These are phyloP conservation scores for Poterioochromonas sp. DNA, from an alignment of 352 stramenopile genomes.

Conservation along the genomic window DNA sequence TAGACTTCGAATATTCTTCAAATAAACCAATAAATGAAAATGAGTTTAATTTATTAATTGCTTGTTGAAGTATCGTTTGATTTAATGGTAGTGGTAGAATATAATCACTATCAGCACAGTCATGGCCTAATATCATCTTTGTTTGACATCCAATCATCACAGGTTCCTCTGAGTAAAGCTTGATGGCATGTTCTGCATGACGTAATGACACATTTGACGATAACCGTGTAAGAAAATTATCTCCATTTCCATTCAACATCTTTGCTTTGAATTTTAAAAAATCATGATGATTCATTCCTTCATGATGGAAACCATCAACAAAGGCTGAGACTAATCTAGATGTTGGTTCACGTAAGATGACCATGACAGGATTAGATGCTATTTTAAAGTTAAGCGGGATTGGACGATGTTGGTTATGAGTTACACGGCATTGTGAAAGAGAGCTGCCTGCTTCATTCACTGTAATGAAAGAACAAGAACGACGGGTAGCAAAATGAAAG, in stretches of 20 bases:
- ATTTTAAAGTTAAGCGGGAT: neutral
- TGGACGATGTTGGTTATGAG: neutral
- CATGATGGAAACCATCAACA: neutral
- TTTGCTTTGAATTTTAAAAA: neutral
- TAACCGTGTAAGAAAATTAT: too few species aligned
- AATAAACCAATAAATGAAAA: neutral
- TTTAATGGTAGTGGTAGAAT: too few species aligned
- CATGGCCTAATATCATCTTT: neutral
- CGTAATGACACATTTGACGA: neutral
- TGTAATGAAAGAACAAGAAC: neutral
- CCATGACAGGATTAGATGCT: neutral
- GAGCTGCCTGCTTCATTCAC: neutral
- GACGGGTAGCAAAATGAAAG: neutral
- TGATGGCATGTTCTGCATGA: neutral
- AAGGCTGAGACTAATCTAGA: neutral
- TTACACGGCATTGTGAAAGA: too few species aligned
- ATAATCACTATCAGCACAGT: neutral
- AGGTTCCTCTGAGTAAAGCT: neutral
- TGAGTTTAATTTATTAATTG: neutral
- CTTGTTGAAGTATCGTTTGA: neutral
- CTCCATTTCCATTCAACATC: neutral
- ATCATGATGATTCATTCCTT: neutral
- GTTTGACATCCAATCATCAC: neutral
- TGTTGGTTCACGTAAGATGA: neutral
- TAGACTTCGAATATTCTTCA: neutral